Evolutionary conservation across 345 rosid genomes (phyloP).

Genomic region (Moringa oleifera): DNA sequence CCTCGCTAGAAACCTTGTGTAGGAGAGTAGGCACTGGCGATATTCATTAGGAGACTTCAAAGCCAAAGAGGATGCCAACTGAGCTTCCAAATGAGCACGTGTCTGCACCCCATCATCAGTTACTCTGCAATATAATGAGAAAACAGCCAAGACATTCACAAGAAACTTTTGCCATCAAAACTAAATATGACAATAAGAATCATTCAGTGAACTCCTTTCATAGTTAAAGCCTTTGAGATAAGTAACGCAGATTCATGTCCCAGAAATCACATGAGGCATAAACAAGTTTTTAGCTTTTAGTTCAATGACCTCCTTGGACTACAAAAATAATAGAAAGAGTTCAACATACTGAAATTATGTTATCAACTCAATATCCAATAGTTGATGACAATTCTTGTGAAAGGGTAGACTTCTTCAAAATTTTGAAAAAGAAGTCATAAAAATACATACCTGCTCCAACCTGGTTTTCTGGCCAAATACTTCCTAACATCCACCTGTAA

Average conservation of each 20-base stretch:
- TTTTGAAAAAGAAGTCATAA: slow-evolving; percentile 10
- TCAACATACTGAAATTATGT: too few relatives aligned
- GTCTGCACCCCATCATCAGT: slow-evolving; percentile 97
- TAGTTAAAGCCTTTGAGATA: too few relatives aligned
- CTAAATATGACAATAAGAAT: too few relatives aligned
- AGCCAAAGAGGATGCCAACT: slow-evolving; percentile 82
- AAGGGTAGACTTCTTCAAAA: too few relatives aligned
- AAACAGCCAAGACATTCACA: background rate
- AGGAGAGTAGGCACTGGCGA: slow-evolving; percentile 91
- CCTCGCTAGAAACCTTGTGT: slow-evolving; percentile 91
- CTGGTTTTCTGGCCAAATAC: slow-evolving; percentile 94
- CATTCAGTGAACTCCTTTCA: too few relatives aligned
- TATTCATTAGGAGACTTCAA: slow-evolving; percentile 85
- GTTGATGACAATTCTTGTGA: too few relatives aligned
- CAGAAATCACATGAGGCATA: too few relatives aligned
- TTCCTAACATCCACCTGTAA: slow-evolving; percentile 93
- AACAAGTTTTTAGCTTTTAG: too few relatives aligned
- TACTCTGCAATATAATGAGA: slow-evolving; percentile 38
- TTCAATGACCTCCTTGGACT: too few relatives aligned
- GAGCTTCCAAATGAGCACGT: slow-evolving; percentile 95
- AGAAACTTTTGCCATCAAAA: background rate
- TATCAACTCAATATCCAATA: too few relatives aligned
- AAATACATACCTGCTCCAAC: slow-evolving; percentile 85
- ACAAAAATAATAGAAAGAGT: too few relatives aligned
- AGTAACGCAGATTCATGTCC: too few relatives aligned